Percentiles rank a stretch among this genome's conserved stretches.
Evolutionary conservation across 2,329 filamentous ascomycete species (phyloP).

Genomic region (Venturia effusa): DNA sequence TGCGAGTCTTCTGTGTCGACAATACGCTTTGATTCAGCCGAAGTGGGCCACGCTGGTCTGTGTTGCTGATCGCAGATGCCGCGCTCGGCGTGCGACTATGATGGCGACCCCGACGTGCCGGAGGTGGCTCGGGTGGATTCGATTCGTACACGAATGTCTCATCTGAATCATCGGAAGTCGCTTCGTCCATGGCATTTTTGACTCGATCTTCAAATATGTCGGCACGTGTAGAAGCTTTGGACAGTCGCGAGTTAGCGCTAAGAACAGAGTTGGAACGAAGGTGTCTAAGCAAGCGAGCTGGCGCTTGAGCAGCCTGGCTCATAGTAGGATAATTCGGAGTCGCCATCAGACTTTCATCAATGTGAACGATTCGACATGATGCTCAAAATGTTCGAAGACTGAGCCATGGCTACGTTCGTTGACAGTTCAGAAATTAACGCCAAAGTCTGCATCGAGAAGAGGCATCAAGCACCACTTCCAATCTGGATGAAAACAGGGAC

Average conservation of each 20-base stretch:
- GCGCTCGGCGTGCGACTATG: slow-evolving; percentile 93
- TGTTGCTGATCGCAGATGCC: slow-evolving; percentile 64
- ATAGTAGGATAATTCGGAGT: background rate
- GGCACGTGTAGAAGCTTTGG: slow-evolving; percentile 76
- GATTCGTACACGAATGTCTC: slow-evolving; percentile 99
- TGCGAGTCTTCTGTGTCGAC: slow-evolving; percentile 69
- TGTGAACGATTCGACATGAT: background rate
- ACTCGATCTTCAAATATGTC: slow-evolving; percentile 98
- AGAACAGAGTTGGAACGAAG: slow-evolving; percentile 15
- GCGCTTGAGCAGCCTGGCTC: background rate
- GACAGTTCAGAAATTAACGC: background rate
- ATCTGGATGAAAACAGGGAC: slow-evolving; percentile 9
- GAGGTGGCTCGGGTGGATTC: slow-evolving; percentile 59
- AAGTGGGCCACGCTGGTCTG: slow-evolving; percentile 32
- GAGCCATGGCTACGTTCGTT: background rate
- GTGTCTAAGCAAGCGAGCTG: slow-evolving; percentile 3
- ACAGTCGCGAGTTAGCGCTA: slow-evolving; percentile 9
- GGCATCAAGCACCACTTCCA: background rate
- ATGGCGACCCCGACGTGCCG: slow-evolving; percentile 55
- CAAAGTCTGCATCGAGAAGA: background rate
- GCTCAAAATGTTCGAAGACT: background rate
- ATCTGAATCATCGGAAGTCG: slow-evolving; percentile 91
- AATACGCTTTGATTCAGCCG: slow-evolving; percentile 32
- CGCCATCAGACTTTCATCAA: slow-evolving; percentile 8
- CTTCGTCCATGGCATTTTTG: slow-evolving; percentile 89